Percentiles rank a stretch among this genome's conserved stretches.
These are phyloP conservation scores for Tricholoma bakamatsutake DNA, from an alignment of 768 basidiomycete species.

Conservation along the genomic window DNA sequence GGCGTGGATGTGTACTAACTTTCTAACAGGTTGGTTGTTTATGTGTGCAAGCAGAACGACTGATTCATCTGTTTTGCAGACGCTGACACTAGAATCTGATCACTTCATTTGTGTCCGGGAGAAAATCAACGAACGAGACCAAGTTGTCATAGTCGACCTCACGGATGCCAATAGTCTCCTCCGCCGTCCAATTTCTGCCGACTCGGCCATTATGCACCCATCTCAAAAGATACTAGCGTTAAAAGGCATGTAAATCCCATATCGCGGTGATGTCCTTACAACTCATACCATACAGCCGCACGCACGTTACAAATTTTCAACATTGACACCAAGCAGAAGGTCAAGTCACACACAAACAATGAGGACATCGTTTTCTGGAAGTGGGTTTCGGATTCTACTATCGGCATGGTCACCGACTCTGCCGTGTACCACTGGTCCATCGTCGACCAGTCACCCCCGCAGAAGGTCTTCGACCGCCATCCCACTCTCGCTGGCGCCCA, in stretches of 20 bases:
- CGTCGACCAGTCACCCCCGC: conserved; percentile 68
- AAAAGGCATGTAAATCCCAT: conserved; percentile 57
- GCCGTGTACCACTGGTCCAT: conserved; percentile 92
- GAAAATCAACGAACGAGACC: conserved; percentile 90
- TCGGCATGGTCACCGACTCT: conserved; percentile 93
- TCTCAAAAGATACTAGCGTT: conserved; percentile 94
- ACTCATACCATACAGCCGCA: conserved; percentile 50
- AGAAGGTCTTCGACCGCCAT: conserved; percentile 96
- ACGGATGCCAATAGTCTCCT: conserved; percentile 96
- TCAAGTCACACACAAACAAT: conserved; percentile 90
- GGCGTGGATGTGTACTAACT: conserved; percentile 30
- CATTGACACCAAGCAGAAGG: conserved; percentile 95
- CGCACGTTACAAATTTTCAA: conserved; percentile 98
- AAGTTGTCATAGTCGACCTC: conserved; percentile 98
- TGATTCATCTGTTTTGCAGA: conserved; percentile 37
- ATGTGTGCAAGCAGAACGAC: background rate
- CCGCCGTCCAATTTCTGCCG: conserved; percentile 93
- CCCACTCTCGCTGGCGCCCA: conserved; percentile 90
- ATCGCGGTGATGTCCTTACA: conserved; percentile 7
- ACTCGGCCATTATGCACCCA: conserved; percentile 98
- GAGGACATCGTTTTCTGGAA: conserved; percentile 99
- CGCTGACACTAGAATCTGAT: conserved; percentile 94
- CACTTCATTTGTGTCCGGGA: conserved; percentile 98
- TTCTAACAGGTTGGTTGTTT: conserved; percentile 24
- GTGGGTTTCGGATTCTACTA: conserved; percentile 87